These are phyloP conservation scores for Colletotrichum melonis DNA, from an alignment of 2,329 filamentous ascomycete species.

Conservation along the genomic window DNA sequence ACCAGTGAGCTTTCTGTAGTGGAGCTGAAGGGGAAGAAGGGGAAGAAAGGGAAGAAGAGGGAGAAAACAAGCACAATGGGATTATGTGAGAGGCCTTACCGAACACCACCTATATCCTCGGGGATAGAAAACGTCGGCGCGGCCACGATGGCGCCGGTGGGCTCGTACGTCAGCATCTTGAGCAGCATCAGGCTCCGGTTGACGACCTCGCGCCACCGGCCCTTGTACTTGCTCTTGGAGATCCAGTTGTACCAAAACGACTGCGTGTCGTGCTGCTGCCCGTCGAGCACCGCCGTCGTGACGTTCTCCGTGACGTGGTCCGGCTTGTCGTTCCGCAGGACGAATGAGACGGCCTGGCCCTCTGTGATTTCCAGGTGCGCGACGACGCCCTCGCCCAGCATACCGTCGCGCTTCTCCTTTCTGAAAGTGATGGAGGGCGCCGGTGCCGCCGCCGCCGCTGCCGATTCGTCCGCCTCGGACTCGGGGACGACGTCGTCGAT, in stretches of 20 bases:
- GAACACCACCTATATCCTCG: constrained; percentile 75
- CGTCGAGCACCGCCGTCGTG: constrained; percentile 67
- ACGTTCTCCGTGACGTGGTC: constrained; percentile 69
- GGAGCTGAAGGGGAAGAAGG: neutral
- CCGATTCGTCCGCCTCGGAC: constrained; percentile 53
- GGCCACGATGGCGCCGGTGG: constrained; percentile 81
- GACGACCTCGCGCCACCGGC: constrained; percentile 79
- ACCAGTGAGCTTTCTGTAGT: neutral
- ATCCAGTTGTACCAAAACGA: constrained; percentile 82
- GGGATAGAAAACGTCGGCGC: constrained; percentile 83
- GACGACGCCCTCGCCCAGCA: constrained; percentile 72
- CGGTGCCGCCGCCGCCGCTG: too few species aligned
- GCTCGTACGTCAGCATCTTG: constrained; percentile 82
- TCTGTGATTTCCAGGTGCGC: constrained; percentile 70
- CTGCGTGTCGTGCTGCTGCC: constrained; percentile 76
- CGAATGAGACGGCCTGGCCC: constrained; percentile 76
- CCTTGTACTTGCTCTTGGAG: constrained; percentile 75
- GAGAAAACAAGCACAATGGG: too few species aligned
- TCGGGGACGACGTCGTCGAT: constrained; percentile 66
- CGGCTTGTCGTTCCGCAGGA: constrained; percentile 71
- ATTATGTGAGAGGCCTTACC: constrained; percentile 43
- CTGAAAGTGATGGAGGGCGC: constrained; percentile 65
- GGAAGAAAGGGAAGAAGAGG: neutral
- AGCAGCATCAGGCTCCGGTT: constrained; percentile 77
- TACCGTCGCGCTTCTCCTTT: constrained; percentile 61